Evolutionary conservation across 768 basidiomycete genomes (phyloP).

Genomic region (Leccinellum albellum): DNA sequence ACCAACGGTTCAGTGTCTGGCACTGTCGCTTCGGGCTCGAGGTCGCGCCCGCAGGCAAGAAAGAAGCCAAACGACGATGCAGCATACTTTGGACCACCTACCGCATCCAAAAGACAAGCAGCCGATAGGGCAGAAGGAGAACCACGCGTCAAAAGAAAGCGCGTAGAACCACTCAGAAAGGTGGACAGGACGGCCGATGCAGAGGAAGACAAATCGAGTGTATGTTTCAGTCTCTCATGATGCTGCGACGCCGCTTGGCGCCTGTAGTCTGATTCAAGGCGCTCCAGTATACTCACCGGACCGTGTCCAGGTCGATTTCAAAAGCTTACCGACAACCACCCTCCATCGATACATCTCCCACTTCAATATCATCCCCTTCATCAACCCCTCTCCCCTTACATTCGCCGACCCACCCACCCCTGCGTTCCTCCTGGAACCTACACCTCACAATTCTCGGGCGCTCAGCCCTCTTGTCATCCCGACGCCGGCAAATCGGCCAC

Average conservation of each 20-base stretch:
- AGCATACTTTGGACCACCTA: constrained; percentile 60
- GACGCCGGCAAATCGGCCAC: constrained; percentile 69
- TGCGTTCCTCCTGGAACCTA: constrained; percentile 49
- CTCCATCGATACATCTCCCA: constrained; percentile 72
- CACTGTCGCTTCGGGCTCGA: constrained; percentile 41
- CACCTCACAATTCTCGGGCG: constrained; percentile 43
- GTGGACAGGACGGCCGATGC: constrained; percentile 38
- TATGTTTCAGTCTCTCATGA: constrained; percentile 11
- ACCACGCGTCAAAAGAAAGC: constrained; percentile 69
- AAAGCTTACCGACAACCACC: constrained; percentile 58
- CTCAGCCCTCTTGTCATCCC: constrained; percentile 43
- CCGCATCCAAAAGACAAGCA: constrained; percentile 63
- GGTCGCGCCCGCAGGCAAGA: constrained; percentile 60
- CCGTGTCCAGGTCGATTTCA: constrained; percentile 64
- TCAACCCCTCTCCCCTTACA: constrained; percentile 67
- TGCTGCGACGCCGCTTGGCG: not conserved
- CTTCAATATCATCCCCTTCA: constrained; percentile 65
- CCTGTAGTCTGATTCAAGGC: not conserved
- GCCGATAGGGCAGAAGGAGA: constrained; percentile 70
- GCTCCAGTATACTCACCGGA: constrained; percentile 7
- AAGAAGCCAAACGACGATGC: constrained; percentile 67
- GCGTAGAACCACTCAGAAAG: constrained; percentile 45
- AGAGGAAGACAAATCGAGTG: constrained; percentile 31
- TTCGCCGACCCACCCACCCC: constrained; percentile 71
- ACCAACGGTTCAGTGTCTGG: constrained; percentile 20